A percentile compares a stretch with the other conserved stretches of the same genome.
These are phyloP conservation scores for Candida insectalens DNA, from an alignment of 805 yeast genomes.

Conservation along the genomic window DNA sequence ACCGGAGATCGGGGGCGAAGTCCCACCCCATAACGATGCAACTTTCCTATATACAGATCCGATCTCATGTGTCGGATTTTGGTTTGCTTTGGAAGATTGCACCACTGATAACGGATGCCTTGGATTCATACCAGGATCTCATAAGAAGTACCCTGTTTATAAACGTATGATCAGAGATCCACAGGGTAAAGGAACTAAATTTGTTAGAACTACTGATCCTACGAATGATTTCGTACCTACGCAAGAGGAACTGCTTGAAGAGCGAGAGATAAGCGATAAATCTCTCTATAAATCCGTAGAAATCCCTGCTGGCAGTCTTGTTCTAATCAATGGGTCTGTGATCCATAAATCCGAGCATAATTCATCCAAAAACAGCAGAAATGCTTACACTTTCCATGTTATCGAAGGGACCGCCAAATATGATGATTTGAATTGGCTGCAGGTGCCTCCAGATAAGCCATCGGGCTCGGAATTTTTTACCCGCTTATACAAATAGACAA, in stretches of 20 bases:
- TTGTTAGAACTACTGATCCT: constrained; percentile 24
- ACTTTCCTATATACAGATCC: constrained; percentile 67
- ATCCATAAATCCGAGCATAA: constrained; percentile 65
- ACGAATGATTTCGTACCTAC: constrained; percentile 12
- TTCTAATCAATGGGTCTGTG: constrained; percentile 62
- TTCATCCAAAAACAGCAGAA: constrained; percentile 44
- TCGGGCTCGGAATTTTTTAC: constrained; percentile 53
- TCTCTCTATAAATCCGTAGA: constrained; percentile 39
- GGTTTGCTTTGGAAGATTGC: constrained; percentile 77
- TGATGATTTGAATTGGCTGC: constrained; percentile 67
- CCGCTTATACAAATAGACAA: constrained; percentile 30
- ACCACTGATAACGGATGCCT: constrained; percentile 59
- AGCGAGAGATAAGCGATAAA: constrained; percentile 23
- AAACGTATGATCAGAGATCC: constrained; percentile 54
- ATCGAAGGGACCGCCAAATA: constrained; percentile 59
- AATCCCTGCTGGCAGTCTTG: constrained; percentile 65
- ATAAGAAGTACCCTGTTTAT: constrained; percentile 42
- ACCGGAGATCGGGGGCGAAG: constrained; percentile 63
- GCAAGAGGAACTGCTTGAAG: constrained; percentile 14
- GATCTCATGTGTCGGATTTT: constrained; percentile 63
- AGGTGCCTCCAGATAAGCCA: constrained; percentile 48
- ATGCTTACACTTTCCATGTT: constrained; percentile 72
- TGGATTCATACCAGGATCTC: constrained; percentile 63
- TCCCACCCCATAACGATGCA: constrained; percentile 72
- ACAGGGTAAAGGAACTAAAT: constrained; percentile 47